A percentile compares a stretch with the other conserved stretches of the same genome.
Evolutionary conservation across 257 asterid species (phyloP).

Genomic region (Lithospermum erythrorhizon): DNA sequence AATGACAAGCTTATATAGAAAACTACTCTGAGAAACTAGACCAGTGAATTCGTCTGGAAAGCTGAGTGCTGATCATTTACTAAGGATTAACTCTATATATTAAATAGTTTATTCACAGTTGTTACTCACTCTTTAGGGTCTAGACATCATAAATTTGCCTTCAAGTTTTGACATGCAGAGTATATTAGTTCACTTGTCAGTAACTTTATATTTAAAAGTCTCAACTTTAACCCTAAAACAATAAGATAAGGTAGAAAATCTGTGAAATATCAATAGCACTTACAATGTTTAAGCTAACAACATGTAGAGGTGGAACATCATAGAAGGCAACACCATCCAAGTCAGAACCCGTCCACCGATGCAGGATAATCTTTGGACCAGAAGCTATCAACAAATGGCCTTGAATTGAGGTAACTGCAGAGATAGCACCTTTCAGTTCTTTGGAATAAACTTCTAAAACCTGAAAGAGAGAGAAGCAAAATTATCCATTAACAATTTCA

Average conservation of each 20-base stretch:
- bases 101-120: background rate
- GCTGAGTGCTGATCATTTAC: background rate
- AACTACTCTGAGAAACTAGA: background rate
- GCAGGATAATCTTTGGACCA: conserved; percentile 89
- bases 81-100: background rate
- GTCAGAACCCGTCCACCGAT: conserved; percentile 96
- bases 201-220: background rate
- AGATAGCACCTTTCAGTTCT: conserved; percentile 98
- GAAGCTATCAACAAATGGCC: conserved; percentile 90
- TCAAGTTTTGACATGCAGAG: background rate
- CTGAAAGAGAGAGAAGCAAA: conserved; percentile 31
- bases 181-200: background rate
- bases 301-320: conserved; percentile 96
- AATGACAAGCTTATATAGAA: background rate
- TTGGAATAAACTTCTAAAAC: conserved; percentile 79
- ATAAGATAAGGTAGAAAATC: background rate
- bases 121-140: background rate
- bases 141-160: background rate
- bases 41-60: too few relatives aligned
- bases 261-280: conserved; percentile 10
- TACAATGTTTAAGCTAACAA: conserved; percentile 95
- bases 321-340: conserved; percentile 79
- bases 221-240: background rate
- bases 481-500: background rate
- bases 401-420: conserved; percentile 94